Percentiles rank a stretch among this genome's conserved stretches.
Conservation (phyloP, 1,284 basidiomycete genomes). For the Sutorius eximius region DNA sequence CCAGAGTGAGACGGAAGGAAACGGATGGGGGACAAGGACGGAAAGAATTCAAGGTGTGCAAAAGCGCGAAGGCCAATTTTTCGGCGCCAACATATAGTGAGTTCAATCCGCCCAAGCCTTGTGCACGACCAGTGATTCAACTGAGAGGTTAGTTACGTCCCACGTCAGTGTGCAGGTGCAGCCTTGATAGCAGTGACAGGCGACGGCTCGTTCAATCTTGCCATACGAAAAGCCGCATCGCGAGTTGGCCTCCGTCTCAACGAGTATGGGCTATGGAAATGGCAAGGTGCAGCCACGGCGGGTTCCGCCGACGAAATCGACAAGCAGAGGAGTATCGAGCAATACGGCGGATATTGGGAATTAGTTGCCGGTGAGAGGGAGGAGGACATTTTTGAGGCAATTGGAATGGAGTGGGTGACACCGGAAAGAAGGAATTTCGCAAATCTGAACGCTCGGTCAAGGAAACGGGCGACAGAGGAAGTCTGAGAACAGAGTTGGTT, state of each 20-base stretch:
- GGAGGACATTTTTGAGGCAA: conserved; percentile 24
- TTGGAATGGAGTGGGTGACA: conserved; percentile 30
- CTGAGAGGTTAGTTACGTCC: conserved; percentile 41
- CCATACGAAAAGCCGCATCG: conserved; percentile 42
- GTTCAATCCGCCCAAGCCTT: conserved; percentile 18
- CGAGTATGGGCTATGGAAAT: conserved; percentile 60
- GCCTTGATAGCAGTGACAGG: conserved; percentile 55
- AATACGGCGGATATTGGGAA: conserved; percentile 24
- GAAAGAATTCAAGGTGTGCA: conserved; percentile 35
- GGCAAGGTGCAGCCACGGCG: conserved; percentile 27
- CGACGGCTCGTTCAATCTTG: conserved; percentile 44
- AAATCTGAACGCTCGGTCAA: conserved; percentile 11
- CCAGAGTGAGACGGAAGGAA: conserved; percentile 2
- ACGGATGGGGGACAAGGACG: conserved; percentile 22
- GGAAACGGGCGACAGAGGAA: conserved; percentile 2
- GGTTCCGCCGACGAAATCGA: background rate
- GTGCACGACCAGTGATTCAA: background rate
- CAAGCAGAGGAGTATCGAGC: conserved; percentile 8
- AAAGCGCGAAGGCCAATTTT: conserved; percentile 39
- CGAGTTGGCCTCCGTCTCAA: conserved; percentile 48
- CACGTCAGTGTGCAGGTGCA: conserved; percentile 48
- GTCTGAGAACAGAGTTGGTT: conserved; percentile 9
- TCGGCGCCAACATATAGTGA: conserved; percentile 45
- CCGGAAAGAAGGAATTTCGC: conserved; percentile 31
- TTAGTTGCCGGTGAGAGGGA: conserved; percentile 24